Evolutionary conservation across 495 filamentous ascomycete species (phyloP).

Genomic region (Halenospora varia): DNA sequence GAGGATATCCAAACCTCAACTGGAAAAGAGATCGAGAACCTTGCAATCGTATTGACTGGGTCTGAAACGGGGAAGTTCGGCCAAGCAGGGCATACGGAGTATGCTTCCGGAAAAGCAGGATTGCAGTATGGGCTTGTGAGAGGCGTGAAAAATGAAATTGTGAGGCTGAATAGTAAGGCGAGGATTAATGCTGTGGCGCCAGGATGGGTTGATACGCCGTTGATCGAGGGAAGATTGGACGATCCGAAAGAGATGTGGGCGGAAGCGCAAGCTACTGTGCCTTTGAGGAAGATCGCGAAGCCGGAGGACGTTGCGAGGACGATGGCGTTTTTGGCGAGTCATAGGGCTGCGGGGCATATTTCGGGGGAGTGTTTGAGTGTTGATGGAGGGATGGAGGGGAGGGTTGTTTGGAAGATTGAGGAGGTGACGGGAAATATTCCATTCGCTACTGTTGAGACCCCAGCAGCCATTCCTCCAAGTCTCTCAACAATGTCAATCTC

Average conservation of each 20-base stretch:
- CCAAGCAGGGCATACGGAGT: constrained; percentile 46
- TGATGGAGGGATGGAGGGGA: constrained; percentile 48
- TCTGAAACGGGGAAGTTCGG: constrained; percentile 45
- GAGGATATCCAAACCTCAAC: constrained; percentile 30
- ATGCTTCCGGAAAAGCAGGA: constrained; percentile 47
- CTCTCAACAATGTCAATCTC: constrained; percentile 23
- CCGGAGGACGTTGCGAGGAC: constrained; percentile 48
- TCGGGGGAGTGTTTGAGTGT: constrained; percentile 49
- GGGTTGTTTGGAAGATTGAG: constrained; percentile 41
- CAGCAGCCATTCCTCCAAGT: background rate
- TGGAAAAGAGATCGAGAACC: constrained; percentile 40
- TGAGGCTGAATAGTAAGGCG: constrained; percentile 43
- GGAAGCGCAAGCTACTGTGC: constrained; percentile 44
- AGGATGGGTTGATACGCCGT: constrained; percentile 44
- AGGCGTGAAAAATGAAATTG: constrained; percentile 52
- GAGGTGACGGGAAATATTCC: constrained; percentile 25
- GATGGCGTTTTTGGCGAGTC: constrained; percentile 49
- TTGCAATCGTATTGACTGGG: constrained; percentile 54
- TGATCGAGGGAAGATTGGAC: constrained; percentile 44
- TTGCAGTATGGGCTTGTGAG: constrained; percentile 51
- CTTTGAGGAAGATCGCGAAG: constrained; percentile 40
- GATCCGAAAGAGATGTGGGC: constrained; percentile 41
- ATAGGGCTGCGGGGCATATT: constrained; percentile 50
- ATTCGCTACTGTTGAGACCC: background rate
- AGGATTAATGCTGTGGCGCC: constrained; percentile 54